phyloP scores from a whole-genome alignment of 768 basidiomycete genomes.

The Mycena haematopus region DNA sequence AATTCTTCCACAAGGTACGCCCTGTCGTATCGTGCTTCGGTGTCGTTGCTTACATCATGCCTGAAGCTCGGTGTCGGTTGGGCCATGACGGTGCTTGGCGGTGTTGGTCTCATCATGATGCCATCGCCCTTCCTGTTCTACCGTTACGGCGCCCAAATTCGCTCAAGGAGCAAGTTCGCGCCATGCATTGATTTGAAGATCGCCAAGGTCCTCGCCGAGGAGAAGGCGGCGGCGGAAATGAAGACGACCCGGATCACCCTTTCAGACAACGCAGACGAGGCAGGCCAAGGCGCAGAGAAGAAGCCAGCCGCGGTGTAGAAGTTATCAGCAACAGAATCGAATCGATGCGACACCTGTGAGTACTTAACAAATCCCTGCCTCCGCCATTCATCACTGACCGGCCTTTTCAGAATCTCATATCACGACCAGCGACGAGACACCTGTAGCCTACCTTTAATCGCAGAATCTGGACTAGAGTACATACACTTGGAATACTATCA shows the following conservation, averaged over 20 bases:
- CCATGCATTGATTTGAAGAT: conserved; percentile 41
- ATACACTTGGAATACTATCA: too few relatives aligned
- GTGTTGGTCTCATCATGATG: conserved; percentile 60
- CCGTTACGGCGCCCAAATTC: conserved; percentile 65
- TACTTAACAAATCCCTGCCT: too few relatives aligned
- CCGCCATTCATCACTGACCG: background rate
- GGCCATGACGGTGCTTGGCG: conserved; percentile 61
- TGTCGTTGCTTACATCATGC: background rate
- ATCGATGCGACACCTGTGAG: too few relatives aligned
- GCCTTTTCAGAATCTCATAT: too few relatives aligned
- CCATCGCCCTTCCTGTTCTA: conserved; percentile 77
- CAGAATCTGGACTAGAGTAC: too few relatives aligned
- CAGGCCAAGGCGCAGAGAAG: too few relatives aligned
- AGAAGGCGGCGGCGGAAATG: conserved; percentile 15
- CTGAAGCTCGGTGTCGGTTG: conserved; percentile 54
- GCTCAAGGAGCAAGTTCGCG: conserved; percentile 62
- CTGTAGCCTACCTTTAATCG: too few relatives aligned
- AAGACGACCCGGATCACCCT: background rate
- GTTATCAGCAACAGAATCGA: too few relatives aligned
- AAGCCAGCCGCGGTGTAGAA: too few relatives aligned
- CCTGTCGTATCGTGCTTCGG: background rate
- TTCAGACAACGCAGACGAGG: too few relatives aligned
- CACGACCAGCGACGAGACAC: too few relatives aligned
- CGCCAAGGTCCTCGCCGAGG: conserved; percentile 21
- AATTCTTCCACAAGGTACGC: conserved; percentile 63